phyloP scores from a whole-genome alignment of 257 asterid species.

The Gentiana macrophylla region DNA sequence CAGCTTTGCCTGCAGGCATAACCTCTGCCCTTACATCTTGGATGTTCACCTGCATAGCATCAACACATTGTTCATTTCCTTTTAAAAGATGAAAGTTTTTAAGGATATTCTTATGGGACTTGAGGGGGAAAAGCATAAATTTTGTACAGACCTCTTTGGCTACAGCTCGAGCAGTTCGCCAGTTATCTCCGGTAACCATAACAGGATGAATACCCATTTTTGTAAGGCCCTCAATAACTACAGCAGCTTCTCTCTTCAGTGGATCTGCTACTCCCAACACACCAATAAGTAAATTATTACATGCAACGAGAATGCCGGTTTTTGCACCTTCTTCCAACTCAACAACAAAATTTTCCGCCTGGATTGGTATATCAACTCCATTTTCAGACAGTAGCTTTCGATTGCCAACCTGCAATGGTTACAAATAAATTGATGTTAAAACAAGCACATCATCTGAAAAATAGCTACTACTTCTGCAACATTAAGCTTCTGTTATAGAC shows the following conservation, averaged over 20 bases:
- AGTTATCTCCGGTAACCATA: conserved; percentile 98
- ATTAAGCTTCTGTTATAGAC: neutral
- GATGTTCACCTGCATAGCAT: conserved; percentile 61
- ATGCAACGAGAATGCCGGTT: conserved; percentile 84
- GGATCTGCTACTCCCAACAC: conserved; percentile 96
- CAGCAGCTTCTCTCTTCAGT: conserved; percentile 91
- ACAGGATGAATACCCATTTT: conserved; percentile 91
- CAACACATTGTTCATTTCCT: neutral
- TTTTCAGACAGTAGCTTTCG: conserved; percentile 70
- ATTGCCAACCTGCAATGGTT: conserved; percentile 62
- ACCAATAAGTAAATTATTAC: conserved; percentile 45
- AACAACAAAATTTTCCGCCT: conserved; percentile 63
- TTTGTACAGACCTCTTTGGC: conserved; percentile 73
- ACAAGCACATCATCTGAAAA: neutral
- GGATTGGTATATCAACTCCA: conserved; percentile 34
- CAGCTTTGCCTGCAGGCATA: conserved; percentile 99
- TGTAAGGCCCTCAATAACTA: conserved; percentile 76
- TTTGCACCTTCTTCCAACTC: conserved; percentile 91
- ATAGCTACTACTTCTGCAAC: neutral
- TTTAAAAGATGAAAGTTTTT: too few relatives aligned
- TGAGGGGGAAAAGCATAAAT: conserved; percentile 4
- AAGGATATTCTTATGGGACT: too few relatives aligned
- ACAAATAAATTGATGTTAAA: too few relatives aligned
- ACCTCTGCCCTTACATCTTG: conserved; percentile 93
- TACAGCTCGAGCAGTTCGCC: conserved; percentile 97